Evolutionary conservation across 2,329 filamentous ascomycete species (phyloP).

Genomic region (Chaetomiaceae sp.): DNA sequence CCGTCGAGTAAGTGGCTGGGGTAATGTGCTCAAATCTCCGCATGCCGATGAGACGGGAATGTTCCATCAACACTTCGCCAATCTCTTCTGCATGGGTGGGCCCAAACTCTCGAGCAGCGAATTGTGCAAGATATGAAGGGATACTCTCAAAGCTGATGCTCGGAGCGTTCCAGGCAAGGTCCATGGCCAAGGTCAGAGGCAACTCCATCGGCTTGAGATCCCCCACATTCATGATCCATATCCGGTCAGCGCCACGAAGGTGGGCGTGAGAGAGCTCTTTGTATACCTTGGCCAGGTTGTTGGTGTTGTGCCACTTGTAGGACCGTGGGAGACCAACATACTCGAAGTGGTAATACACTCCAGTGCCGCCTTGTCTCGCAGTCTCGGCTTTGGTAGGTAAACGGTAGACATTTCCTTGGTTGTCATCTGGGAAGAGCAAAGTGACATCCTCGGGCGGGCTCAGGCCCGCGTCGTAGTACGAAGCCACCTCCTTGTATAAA

Average conservation of each 20-base stretch:
- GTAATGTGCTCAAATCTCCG: not conserved
- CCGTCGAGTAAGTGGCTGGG: not conserved
- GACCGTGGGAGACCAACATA: conserved; percentile 58
- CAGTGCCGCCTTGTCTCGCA: conserved; percentile 50
- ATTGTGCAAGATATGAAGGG: not conserved
- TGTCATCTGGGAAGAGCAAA: conserved; percentile 60
- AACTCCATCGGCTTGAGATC: not conserved
- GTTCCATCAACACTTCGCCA: not conserved
- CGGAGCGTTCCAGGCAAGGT: not conserved
- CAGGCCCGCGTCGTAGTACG: conserved; percentile 58
- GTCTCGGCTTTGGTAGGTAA: conserved; percentile 52
- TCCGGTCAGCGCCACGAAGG: not conserved
- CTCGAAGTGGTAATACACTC: conserved; percentile 57
- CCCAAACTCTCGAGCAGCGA: not conserved
- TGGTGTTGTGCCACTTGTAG: conserved; percentile 61
- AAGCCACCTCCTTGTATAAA: conserved; percentile 62
- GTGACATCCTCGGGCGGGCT: conserved; percentile 58
- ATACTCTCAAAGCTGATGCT: not conserved
- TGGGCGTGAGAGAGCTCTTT: not conserved
- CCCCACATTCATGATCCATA: not conserved
- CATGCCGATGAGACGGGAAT: not conserved
- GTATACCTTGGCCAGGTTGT: conserved; percentile 27
- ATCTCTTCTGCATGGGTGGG: not conserved
- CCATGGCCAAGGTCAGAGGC: not conserved
- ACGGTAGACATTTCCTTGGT: conserved; percentile 56